Base-by-base conservation (phyloP, 2,329 filamentous ascomycete genomes). In the Exophiala sideris region DNA sequence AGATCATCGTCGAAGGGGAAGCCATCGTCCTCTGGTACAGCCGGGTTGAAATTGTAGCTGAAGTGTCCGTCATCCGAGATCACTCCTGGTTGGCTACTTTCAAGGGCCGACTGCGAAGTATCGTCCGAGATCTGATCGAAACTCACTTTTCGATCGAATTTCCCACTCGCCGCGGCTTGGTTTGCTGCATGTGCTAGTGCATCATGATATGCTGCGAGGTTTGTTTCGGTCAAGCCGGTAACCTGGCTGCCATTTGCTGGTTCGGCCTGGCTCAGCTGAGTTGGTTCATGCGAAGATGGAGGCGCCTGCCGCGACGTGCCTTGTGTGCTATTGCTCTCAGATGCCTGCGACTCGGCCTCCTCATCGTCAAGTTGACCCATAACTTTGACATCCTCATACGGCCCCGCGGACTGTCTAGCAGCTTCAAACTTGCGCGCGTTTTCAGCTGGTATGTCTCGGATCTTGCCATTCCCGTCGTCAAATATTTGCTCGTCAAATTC, bases 151-250 rank as follows among this genome's bases (percentile, higher is more conserved):
- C 89, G 80, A 12, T 82, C 76, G 62, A 95, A 92, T 52, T 88
- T 86, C 2, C 89, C 89, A 35, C 85, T 86, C 1, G 83, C 83
- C 18, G 84, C 87, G 5, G 91, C 90, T 66, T 86, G 80, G 57
- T 87, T 85, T 8, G 90, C 87, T 5, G 91, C 92, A 44, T 88
- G 86, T 1, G 89, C 90, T 3, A 97, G 77, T 1, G 91, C 90
- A 48, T 87, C 87, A 66, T 96, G 91, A 65, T 96, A 92, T 1
- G 83, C 86, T 39, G 84, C 83, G 16, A 88, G 73, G 52, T 80
- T 84, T 34, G 79, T 75, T 64, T 81, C 76, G 20, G 79, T 80
- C 35, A 80, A 65, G 35, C 74, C 68, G 14, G 59, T 45, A 12
- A 57, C 39, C n/a, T 45, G 45, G 10, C 41, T 14, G n/a, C 40